Percentiles rank a stretch among this genome's conserved stretches.
Conservation (phyloP, 495 filamentous ascomycete species). For the Niebla homalea region DNA sequence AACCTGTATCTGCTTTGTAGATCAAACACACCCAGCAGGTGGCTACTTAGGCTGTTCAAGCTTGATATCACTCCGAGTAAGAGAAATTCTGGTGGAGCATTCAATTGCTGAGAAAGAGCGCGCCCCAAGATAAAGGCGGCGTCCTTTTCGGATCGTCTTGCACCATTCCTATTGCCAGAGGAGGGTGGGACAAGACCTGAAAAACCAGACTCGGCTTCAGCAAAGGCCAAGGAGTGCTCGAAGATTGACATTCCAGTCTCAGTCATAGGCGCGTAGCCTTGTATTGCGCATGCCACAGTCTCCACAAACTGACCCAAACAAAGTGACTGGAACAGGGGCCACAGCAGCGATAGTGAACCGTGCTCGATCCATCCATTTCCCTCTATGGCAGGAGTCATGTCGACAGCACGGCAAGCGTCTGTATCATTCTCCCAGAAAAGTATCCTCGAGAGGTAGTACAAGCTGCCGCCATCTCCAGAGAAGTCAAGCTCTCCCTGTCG, state of each 20-base stretch:
- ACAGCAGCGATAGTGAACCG: conserved; percentile 72
- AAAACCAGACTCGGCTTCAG: conserved; percentile 71
- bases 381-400: conserved; percentile 40
- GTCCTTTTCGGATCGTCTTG: conserved; percentile 5
- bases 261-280: conserved; percentile 61
- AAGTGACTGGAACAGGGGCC: conserved; percentile 74
- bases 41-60: conserved; percentile 77
- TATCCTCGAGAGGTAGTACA: conserved; percentile 53
- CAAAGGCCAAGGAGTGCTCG: conserved; percentile 91
- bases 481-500: conserved; percentile 61
- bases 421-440: conserved; percentile 55
- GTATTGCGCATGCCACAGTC: conserved; percentile 73
- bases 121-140: conserved; percentile 6
- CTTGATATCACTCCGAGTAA: conserved; percentile 76
- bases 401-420: conserved; percentile 55
- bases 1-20: conserved; percentile 67
- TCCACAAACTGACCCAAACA: conserved; percentile 82
- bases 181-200: conserved; percentile 49
- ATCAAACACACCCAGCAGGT: conserved; percentile 65
- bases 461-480: conserved; percentile 49
- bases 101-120: conserved; percentile 41
- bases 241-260: conserved; percentile 96
- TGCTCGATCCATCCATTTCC: conserved; percentile 25
- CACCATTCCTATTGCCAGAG: conserved; percentile 17
- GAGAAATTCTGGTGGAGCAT: conserved; percentile 81